Evolutionary conservation across 495 filamentous ascomycete species (phyloP).

Genomic region (Xylaria sp.): DNA sequence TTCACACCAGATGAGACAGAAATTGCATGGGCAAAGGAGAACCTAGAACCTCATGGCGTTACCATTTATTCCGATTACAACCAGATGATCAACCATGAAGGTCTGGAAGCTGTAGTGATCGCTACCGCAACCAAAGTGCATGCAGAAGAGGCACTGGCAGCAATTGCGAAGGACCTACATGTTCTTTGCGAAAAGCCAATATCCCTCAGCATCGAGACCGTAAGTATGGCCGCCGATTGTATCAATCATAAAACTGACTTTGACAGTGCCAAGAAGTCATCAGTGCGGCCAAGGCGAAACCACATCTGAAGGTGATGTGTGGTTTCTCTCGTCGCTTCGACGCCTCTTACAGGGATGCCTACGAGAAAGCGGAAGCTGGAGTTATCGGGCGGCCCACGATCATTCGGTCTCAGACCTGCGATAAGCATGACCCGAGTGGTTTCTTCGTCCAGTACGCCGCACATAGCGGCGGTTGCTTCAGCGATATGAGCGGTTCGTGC

Average conservation of each 20-base stretch:
- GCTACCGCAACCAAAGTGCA: constrained; percentile 62
- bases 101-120: constrained; percentile 60
- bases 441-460: constrained; percentile 65
- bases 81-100: constrained; percentile 60
- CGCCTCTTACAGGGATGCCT: constrained; percentile 60
- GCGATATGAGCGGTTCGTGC: constrained; percentile 44
- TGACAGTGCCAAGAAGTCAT: constrained; percentile 59
- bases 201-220: constrained; percentile 57
- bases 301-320: constrained; percentile 65
- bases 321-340: constrained; percentile 67
- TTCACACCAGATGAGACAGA: constrained; percentile 58
- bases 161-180: constrained; percentile 60
- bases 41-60: constrained; percentile 59
- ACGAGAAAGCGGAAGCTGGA: constrained; percentile 53
- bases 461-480: constrained; percentile 62
- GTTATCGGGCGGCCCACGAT: constrained; percentile 59
- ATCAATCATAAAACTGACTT: neutral
- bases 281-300: constrained; percentile 55
- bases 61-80: constrained; percentile 59
- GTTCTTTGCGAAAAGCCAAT: constrained; percentile 65
- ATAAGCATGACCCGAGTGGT: constrained; percentile 60
- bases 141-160: constrained; percentile 63
- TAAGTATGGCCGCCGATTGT: constrained; percentile 41
- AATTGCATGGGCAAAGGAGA: constrained; percentile 57
- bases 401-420: constrained; percentile 64